These are phyloP conservation scores for Lagenaria siceraria DNA, from an alignment of 306 rosid genomes.

Conservation along the genomic window DNA sequence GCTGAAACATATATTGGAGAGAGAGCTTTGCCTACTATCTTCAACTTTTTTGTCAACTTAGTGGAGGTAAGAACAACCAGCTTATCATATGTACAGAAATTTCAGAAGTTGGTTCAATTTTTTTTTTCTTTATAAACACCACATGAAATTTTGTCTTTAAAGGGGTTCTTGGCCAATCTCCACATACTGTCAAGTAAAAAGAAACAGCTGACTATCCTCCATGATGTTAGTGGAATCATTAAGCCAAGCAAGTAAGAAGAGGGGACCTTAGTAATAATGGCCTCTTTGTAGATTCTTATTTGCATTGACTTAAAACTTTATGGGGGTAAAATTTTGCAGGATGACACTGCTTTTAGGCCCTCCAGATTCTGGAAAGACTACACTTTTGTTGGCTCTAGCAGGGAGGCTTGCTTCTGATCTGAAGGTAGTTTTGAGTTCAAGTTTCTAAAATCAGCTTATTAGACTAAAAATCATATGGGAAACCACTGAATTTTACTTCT, in stretches of 20 bases:
- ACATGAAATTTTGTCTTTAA: background rate
- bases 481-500: background rate
- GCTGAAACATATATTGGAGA: slow-evolving; percentile 10
- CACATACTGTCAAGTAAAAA: slow-evolving; percentile 19
- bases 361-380: slow-evolving; percentile 40
- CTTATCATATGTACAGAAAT: background rate
- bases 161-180: slow-evolving; percentile 19
- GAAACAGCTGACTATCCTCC: slow-evolving; percentile 18
- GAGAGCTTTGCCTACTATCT: slow-evolving; percentile 15
- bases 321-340: slow-evolving; percentile 8
- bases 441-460: background rate
- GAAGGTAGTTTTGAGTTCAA: slow-evolving; percentile 12
- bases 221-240: slow-evolving; percentile 25
- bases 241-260: slow-evolving; percentile 27
- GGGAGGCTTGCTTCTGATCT: slow-evolving; percentile 32
- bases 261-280: background rate
- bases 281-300: background rate
- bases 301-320: background rate
- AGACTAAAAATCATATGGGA: background rate
- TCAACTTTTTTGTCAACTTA: slow-evolving; percentile 6
- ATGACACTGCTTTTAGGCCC: slow-evolving; percentile 44
- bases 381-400: slow-evolving; percentile 29
- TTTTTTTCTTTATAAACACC: background rate
- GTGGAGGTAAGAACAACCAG: slow-evolving; percentile 1
- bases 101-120: background rate